Evolutionary conservation across 2,329 filamentous ascomycete species (phyloP), one percentile per base, ranked within the genome.

Genomic region (Capronia coronata): DNA sequence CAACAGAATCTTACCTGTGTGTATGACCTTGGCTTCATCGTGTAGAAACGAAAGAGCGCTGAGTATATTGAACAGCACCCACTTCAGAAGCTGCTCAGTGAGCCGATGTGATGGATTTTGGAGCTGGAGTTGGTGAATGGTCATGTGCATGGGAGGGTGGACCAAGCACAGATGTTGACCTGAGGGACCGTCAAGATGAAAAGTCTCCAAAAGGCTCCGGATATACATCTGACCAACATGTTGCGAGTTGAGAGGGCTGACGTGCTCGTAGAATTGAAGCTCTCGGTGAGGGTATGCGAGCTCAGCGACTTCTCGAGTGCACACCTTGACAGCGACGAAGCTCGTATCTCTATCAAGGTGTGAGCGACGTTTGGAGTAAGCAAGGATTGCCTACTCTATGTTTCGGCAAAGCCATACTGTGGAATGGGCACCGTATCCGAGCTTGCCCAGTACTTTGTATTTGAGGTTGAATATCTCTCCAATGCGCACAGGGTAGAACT

Each of bases 401-500:
- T 69, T 62, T 7, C 59, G 58, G 30, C 67, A 70, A 38, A 74
- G 65, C 72, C 69, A 75, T 38, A 74, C 67, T 4, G 69, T 75
- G 8, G 70, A 69, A 55, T 62, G 73, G 2, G 67, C 66, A 14
- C 73, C 71, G 19, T 64, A 69, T 21, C 72, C 71, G 34, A 75
- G 59, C 57, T 75, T 75, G 48, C 73, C 66, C 47, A 70, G 54
- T 38, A 74, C 60, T 40, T 62, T 62, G 54, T 75, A 75, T 25
- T 67, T 67, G 16, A 62, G 67, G 47, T 65, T 43, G 51, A 74
- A 71, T 1, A 54, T 46, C 44, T 75, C 68, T 19, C 68, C 69
- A 4, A 75, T 62, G 4, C 56, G 60, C 7, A 72, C 63, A 2
- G 72, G 71, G 58, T 75, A 63, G 39, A 59, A 64, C 2, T 54